Evolutionary conservation across 495 filamentous ascomycete species (phyloP).

Genomic region (Penicillium bovifimosum): DNA sequence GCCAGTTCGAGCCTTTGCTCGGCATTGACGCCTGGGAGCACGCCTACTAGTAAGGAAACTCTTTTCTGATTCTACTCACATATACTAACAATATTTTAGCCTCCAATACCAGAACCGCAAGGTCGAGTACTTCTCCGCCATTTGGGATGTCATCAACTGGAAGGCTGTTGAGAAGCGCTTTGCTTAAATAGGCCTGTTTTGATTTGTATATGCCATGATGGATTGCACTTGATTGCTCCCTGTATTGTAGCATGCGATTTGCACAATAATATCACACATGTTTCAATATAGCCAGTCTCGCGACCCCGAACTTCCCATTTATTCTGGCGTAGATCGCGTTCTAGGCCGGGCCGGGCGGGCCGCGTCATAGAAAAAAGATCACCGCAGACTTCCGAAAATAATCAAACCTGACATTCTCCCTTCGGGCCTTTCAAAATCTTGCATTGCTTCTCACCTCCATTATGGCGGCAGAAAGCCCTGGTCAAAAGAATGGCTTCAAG

Average conservation of each 20-base stretch:
- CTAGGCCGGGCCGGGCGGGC: slow-evolving; percentile 7
- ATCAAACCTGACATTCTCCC: neutral
- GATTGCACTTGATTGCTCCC: slow-evolving; percentile 2
- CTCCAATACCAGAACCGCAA: slow-evolving; percentile 98
- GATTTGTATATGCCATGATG: slow-evolving; percentile 3
- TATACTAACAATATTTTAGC: slow-evolving; percentile 48
- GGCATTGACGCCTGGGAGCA: slow-evolving; percentile 99
- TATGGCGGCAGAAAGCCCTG: slow-evolving; percentile 36
- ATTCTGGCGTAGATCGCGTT: neutral
- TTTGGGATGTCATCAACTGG: slow-evolving; percentile 99
- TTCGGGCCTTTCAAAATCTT: neutral
- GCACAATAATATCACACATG: slow-evolving; percentile 1
- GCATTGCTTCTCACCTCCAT: neutral
- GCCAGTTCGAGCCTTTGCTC: slow-evolving; percentile 77
- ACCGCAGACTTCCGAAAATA: slow-evolving; percentile 3
- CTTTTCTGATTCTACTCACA: neutral
- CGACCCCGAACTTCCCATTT: neutral
- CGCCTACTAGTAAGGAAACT: slow-evolving; percentile 60
- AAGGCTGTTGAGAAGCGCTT: slow-evolving; percentile 87
- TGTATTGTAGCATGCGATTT: slow-evolving; percentile 19
- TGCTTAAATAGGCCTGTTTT: slow-evolving; percentile 18
- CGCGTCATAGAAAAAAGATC: slow-evolving; percentile 1
- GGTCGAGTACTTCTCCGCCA: slow-evolving; percentile 92
- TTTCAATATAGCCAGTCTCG: neutral
- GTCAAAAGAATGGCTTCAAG: slow-evolving; percentile 31